Percentiles rank a stretch among this genome's conserved stretches.
Conservation (phyloP, 495 filamentous ascomycete species). For the Pseudomonodictys pantanalensis region DNA sequence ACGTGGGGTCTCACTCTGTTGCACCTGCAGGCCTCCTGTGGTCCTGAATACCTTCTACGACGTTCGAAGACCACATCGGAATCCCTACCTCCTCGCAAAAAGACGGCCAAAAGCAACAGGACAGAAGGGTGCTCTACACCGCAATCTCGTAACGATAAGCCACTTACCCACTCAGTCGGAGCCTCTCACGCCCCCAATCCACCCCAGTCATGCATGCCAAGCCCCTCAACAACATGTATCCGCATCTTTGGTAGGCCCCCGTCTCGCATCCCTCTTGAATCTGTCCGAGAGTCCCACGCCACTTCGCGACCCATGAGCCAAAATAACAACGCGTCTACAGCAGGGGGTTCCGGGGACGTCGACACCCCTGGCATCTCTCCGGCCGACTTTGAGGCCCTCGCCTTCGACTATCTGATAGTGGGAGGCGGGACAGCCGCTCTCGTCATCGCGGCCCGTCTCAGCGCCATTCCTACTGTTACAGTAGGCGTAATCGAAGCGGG, state of each 20-base stretch:
- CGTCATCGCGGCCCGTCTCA: constrained; percentile 35
- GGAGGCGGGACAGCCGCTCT: constrained; percentile 36
- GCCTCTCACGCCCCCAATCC: no score
- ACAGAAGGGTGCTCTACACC: no score
- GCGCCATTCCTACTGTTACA: constrained; percentile 36
- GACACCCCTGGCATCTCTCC: constrained; percentile 5
- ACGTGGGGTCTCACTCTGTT: not conserved
- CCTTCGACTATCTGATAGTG: constrained; percentile 33
- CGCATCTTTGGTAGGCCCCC: not conserved
- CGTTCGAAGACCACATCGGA: no score
- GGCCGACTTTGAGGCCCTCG: constrained; percentile 13
- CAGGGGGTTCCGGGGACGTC: no score
- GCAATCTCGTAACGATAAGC: no score
- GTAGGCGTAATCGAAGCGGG: constrained; percentile 53
- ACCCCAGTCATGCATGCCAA: not conserved
- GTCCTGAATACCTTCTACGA: no score
- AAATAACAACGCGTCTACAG: no score
- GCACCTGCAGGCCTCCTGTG: not conserved
- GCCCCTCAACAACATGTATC: not conserved
- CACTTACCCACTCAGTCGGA: no score
- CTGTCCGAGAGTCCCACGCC: not conserved
- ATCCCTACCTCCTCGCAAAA: no score
- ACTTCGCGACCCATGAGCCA: not conserved
- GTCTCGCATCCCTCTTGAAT: constrained; percentile 1
- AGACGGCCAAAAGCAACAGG: no score